Evolutionary conservation across 495 filamentous ascomycete species (phyloP).

Genomic region (Talaromyces wortmannii): DNA sequence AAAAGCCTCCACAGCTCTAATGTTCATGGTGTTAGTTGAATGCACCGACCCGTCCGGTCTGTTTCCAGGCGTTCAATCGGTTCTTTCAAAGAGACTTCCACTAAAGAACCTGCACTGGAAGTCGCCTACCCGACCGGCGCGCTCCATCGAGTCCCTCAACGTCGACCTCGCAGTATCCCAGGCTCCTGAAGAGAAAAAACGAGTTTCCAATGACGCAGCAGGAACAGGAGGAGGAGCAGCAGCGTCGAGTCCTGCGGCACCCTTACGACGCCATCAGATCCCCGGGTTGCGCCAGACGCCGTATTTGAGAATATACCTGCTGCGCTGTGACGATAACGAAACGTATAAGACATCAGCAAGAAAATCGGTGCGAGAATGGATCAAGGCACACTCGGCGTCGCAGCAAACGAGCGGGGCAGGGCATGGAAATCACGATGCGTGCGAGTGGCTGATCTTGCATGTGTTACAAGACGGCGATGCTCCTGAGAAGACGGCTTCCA

Average conservation of each 20-base stretch:
- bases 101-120: slow-evolving; percentile 96
- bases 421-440: slow-evolving; percentile 87
- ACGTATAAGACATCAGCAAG: slow-evolving; percentile 76
- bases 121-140: slow-evolving; percentile 79
- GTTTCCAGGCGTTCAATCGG: slow-evolving; percentile 70
- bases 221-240: slow-evolving; percentile 9
- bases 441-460: slow-evolving; percentile 93
- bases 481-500: slow-evolving; percentile 66
- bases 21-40: slow-evolving; percentile 28
- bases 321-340: slow-evolving; percentile 92
- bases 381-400: slow-evolving; percentile 64
- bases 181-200: slow-evolving; percentile 22
- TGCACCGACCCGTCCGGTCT: slow-evolving; percentile 88
- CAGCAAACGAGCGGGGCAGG: slow-evolving; percentile 29
- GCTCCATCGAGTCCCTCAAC: slow-evolving; percentile 88
- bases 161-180: slow-evolving; percentile 69
- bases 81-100: slow-evolving; percentile 72
- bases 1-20: neutral
- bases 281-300: slow-evolving; percentile 89
- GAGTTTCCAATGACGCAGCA: slow-evolving; percentile 21
- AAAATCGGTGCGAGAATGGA: slow-evolving; percentile 81
- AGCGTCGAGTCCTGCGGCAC: slow-evolving; percentile 21
- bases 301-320: slow-evolving; percentile 83
- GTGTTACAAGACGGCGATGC: slow-evolving; percentile 57
- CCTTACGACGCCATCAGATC: slow-evolving; percentile 86